Evolutionary conservation across 192 early-diverging fungal genomes (phyloP).

Genomic region (Allomyces arbusculus): DNA sequence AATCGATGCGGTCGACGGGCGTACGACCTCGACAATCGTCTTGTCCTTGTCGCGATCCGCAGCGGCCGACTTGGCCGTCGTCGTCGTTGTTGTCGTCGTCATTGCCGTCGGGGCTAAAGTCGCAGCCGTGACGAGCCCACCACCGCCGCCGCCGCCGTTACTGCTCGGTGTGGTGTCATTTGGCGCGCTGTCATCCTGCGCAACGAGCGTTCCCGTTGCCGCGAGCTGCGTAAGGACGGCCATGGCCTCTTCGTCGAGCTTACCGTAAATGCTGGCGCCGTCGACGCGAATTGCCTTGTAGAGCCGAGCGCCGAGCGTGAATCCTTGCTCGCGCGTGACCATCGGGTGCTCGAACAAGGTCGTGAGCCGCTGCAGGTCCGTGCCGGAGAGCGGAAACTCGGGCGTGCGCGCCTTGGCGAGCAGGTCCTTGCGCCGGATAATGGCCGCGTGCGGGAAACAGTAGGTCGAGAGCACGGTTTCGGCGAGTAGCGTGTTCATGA

Average conservation of each 20-base stretch:
- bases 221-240: not conserved
- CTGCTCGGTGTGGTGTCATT: not conserved
- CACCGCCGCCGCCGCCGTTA: not conserved
- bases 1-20: not conserved
- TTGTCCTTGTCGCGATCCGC: not conserved
- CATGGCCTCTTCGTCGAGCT: not conserved
- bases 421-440: not conserved
- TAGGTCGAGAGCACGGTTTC: not conserved
- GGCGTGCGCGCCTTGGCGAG: not conserved
- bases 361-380: not conserved
- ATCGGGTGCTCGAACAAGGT: not conserved
- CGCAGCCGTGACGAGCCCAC: not conserved
- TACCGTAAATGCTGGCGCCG: not conserved
- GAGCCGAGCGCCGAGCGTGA: not conserved
- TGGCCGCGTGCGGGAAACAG: not conserved
- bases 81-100: not conserved
- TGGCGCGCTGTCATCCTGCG: no score
- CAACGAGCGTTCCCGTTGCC: not conserved
- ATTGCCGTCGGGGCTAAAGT: no score
- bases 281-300: not conserved
- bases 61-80: not conserved
- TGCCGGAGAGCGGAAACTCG: not conserved
- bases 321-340: not conserved
- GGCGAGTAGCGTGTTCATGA: not conserved
- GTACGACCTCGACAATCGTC: not conserved